Base-by-base conservation (phyloP, 352 stramenopile genomes). In the Phytophthora chlamydospora region DNA sequence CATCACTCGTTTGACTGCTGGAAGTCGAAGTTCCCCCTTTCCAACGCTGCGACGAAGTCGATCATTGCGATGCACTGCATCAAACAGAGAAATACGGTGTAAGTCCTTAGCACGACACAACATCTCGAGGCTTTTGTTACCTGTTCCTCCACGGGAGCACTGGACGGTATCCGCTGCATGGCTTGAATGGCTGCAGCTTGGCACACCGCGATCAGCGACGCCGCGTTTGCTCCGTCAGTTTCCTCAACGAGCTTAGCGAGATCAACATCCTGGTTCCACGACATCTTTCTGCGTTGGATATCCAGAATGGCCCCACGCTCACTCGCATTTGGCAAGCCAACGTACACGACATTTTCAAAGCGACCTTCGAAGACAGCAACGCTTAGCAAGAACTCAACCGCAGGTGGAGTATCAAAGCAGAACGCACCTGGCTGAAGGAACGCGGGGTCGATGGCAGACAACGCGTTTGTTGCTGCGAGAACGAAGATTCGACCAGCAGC, bases 281-380 rank as follows among this genome's bases (percentile, higher is more conserved):
- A 80, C 87, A 95, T 95, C 59, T 81, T 86, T 8, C 46, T 36
- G 36, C 61, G 54, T 51, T 92, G 83, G 34, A 91, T 77, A 31
- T 85, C 56, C 9, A 96, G 55, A 35, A 96, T 95, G 29, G 82
- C 68, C 19, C 56, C 61, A 9, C 87, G 75, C 60, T 92, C 85
- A 27, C 65, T 71, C 0, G 39, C 33, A 16, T 73, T 78, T 0
- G 87, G 87, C 2, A 94, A 40, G 0, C 84, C 85, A 27, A 95
- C 85, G 50, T 88, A 87, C 14, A 93, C 66, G 16, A 93, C 73
- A 53, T 96, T 92, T 51, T 95, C 87, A 53, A 95, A 96, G 2
- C 85, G 83, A 57, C 85, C 83, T 91, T n/a, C n/a, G 34, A 9
- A 59, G 8, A 45, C 27, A 44, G 34, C 10, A 62, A 1, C 11